These are phyloP conservation scores for Exutisphaerella laricina DNA, from an alignment of 2,329 filamentous ascomycete species.

Conservation along the genomic window DNA sequence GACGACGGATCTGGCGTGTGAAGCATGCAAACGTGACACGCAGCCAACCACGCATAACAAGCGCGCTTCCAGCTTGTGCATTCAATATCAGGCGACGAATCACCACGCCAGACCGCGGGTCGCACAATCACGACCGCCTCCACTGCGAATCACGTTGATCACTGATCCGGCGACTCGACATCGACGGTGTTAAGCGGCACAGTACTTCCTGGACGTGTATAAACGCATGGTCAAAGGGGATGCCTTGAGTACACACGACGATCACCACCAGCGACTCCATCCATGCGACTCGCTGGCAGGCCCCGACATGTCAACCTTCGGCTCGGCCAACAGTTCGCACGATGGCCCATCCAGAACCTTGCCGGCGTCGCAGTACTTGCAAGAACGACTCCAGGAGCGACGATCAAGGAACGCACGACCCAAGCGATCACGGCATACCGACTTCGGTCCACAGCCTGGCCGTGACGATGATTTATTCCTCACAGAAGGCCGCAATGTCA, in stretches of 20 bases:
- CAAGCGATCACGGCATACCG: slow-evolving; percentile 32
- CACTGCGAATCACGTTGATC: neutral
- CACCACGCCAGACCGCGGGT: neutral
- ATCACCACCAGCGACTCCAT: neutral
- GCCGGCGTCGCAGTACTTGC: slow-evolving; percentile 32
- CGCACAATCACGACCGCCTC: neutral
- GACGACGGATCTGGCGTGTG: too few species aligned
- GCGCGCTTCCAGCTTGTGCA: too few species aligned
- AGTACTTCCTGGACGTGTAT: too few species aligned
- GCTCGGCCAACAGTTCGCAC: slow-evolving; percentile 15
- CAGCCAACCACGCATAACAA: too few species aligned
- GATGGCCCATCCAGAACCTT: slow-evolving; percentile 20
- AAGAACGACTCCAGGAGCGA: slow-evolving; percentile 33
- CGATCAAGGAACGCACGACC: slow-evolving; percentile 28
- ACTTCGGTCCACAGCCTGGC: slow-evolving; percentile 28
- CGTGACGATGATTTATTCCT: slow-evolving; percentile 36
- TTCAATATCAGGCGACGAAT: too few species aligned
- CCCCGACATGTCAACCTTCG: slow-evolving; percentile 15
- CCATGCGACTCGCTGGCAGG: neutral
- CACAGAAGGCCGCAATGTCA: slow-evolving; percentile 25
- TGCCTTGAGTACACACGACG: neutral
- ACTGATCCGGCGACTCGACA: neutral
- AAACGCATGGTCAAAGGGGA: too few species aligned
- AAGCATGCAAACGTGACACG: too few species aligned
- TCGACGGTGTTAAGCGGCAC: neutral